Base-by-base conservation (phyloP, 2,329 filamentous ascomycete genomes). In the Ceratocystis ficicola region DNA sequence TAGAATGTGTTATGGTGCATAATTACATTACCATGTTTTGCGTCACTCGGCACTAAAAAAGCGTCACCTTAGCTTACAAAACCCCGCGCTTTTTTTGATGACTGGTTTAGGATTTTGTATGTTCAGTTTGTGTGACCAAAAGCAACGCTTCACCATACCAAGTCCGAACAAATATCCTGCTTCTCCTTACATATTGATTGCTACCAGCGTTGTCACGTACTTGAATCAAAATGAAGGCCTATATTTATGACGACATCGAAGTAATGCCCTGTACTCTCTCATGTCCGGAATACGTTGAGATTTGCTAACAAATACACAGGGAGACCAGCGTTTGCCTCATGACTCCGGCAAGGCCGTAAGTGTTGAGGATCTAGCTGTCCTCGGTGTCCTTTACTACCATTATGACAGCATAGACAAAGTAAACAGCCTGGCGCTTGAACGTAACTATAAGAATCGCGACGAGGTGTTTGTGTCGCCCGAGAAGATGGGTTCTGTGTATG, bases 401-500 rank as follows among this genome's bases (percentile, higher is more conserved):
- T 83, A 88, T 71, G 78, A 85, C 12, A 77, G 83, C 44, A 73
- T 92, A 62, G 76, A 80, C 41, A 80, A 80, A 30, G 91, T 97
- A 50, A 82, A 97, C 74, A 74, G 77, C 55, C 83, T 99, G 57
- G 93, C 94, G 2, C 71, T 76, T 2, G 79, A 88, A 70, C 88
- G 93, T 68, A 82, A 83, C 71, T 97, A 99, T 82, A 92, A 88
- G 79, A 96, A 97, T 80, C 88, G 93, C 66, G 94, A 99, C 78
- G 86, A 95, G 77, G 89, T 97, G 74, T 89, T 84, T 68, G 89
- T 99, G 25, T 95, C 90, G 6, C 93, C 92, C 0, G 80, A 86
- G 69, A 87, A 85, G 69, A 90, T 97, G 87, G 91, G 90, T 66
- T 88, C 84, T 48, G 77, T 85, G 57, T 99, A 97, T 78, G 93